Evolutionary conservation across 768 basidiomycete species (phyloP), one percentile per base, ranked within the genome.

Genomic region (Pleurotus eryngii): DNA sequence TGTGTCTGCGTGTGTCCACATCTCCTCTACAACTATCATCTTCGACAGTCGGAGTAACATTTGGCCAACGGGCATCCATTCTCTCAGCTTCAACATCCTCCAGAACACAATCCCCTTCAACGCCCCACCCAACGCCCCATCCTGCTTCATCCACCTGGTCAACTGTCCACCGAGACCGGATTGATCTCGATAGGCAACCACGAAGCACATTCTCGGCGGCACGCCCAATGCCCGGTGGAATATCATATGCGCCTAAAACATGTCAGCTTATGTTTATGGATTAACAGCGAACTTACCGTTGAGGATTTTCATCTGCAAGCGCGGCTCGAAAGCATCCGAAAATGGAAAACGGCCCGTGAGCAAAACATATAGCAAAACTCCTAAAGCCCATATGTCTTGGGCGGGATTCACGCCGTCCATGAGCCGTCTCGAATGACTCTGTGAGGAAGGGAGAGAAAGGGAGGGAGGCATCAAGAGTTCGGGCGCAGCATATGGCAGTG

Each of bases 301-400:
- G 6, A 96, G 67, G 58, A 99, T 96, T 72, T 95, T 95, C 82
- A 93, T 87, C 51, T 92, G 89, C 57, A 98, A 70, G 35, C 96
- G 77, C 1, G 94, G 95, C 70, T 99, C 96, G 65, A 91, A 99
- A 0, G 88, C 75, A 70, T 99, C 96, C 35, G 68, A 73, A 68
- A 98, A 98, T 0, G 97, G 97, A 5, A 98, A 75, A n/a, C 78
- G 76, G 2, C 94, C 94, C 0, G 86, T 86, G 17, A 98, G 79
- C 1, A 99, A 76, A 6, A 88, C 85, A 67, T 94, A 92, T 1
- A 99, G 83, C 60, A 97, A 80, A 55, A 95, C 86, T 0, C 97
- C 97, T 2, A 98, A 74, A 0, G 97, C 95, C 97, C 97, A 99
- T 26, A 98, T 86, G 61, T 99, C 97, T 66, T 95, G 92, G 0